These are phyloP conservation scores for Ceratonia siliqua DNA, from an alignment of 306 rosid species.

Conservation along the genomic window DNA sequence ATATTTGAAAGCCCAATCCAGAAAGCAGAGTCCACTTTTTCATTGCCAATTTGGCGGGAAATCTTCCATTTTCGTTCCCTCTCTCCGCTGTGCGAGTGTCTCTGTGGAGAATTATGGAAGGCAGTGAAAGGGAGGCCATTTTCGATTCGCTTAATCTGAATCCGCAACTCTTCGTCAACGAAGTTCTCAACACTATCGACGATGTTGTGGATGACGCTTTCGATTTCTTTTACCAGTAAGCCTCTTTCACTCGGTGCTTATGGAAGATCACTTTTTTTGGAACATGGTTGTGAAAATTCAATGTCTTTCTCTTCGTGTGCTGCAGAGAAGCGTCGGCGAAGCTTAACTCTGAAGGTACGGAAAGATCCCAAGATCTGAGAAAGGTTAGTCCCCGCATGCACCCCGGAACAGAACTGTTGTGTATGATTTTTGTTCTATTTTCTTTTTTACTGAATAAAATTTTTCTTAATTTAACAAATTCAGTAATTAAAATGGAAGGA, in stretches of 20 bases:
- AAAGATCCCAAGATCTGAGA: constrained; percentile 58
- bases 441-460: neutral
- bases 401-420: neutral
- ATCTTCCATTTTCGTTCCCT: neutral
- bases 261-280: neutral
- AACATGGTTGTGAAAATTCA: neutral
- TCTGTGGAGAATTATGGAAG: constrained; percentile 55
- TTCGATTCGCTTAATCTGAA: constrained; percentile 67
- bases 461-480: neutral
- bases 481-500: neutral
- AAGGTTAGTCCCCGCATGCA: constrained; percentile 40
- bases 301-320: neutral
- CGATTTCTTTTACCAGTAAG: constrained; percentile 60
- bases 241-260: neutral
- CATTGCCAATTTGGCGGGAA: constrained; percentile 40
- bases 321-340: constrained; percentile 65
- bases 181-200: constrained; percentile 66
- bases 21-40: neutral
- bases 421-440: neutral
- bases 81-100: neutral
- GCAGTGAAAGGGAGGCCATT: constrained; percentile 59
- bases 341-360: constrained; percentile 50
- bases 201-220: constrained; percentile 63
- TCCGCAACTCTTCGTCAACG: constrained; percentile 77
- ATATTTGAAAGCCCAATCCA: neutral